phyloP scores from a whole-genome alignment of 108 stramenopile genomes.

The Fragilaria crotonensis region DNA sequence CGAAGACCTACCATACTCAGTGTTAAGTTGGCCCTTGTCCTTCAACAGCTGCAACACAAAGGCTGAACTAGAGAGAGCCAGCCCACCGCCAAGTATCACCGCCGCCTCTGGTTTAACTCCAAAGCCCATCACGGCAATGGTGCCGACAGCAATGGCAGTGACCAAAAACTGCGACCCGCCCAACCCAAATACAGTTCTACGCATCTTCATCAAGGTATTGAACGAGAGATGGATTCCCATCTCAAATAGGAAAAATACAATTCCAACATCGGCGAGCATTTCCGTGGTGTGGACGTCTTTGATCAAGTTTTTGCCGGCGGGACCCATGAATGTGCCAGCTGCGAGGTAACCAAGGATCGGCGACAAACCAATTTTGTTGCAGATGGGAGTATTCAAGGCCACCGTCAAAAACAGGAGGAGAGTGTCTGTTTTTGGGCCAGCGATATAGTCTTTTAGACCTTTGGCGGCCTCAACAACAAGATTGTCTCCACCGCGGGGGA shows the following conservation, averaged over 20 bases:
- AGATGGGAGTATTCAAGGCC: constrained; percentile 78
- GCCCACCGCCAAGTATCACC: constrained; percentile 82
- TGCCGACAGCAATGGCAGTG: constrained; percentile 61
- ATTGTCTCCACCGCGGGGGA: neutral
- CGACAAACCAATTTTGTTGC: constrained; percentile 64
- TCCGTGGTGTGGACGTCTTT: constrained; percentile 68
- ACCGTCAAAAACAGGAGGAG: constrained; percentile 76
- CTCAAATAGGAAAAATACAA: constrained; percentile 94
- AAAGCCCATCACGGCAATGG: constrained; percentile 26
- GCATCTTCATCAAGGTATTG: constrained; percentile 77
- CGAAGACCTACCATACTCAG: constrained; percentile 80
- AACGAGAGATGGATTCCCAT: constrained; percentile 93
- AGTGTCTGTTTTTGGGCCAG: constrained; percentile 81
- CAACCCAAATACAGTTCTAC: constrained; percentile 86
- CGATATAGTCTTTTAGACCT: constrained; percentile 42
- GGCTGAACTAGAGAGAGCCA: constrained; percentile 86
- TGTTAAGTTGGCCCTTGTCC: constrained; percentile 81
- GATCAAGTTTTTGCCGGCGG: constrained; percentile 70
- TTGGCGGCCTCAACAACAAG: constrained; percentile 19
- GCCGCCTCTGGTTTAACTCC: constrained; percentile 62
- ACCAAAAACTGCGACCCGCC: constrained; percentile 79
- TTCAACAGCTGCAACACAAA: constrained; percentile 89
- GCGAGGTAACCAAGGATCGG: constrained; percentile 87
- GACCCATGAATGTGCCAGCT: constrained; percentile 77
- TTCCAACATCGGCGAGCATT: constrained; percentile 88